These are phyloP conservation scores for Phytopythium vexans DNA, from an alignment of 352 stramenopile species.

Conservation along the genomic window DNA sequence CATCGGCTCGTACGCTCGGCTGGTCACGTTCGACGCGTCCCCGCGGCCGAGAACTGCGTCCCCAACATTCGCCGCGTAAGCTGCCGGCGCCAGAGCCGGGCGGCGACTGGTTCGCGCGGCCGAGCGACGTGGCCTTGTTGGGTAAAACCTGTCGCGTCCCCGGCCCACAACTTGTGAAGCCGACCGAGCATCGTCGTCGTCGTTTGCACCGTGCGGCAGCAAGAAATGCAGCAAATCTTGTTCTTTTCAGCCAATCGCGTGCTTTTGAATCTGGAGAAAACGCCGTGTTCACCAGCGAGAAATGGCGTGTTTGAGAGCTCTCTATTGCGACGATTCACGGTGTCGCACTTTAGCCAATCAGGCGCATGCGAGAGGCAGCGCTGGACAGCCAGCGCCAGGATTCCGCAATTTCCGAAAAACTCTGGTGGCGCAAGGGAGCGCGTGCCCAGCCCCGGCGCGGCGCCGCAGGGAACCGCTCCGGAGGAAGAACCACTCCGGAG, in stretches of 20 bases:
- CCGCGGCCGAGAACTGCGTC: conserved; percentile 32
- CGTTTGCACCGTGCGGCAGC: too few species aligned
- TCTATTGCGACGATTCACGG: conserved; percentile 7
- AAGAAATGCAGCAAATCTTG: background rate
- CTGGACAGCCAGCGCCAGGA: background rate
- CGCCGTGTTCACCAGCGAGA: conserved; percentile 1
- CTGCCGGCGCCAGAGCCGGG: too few species aligned
- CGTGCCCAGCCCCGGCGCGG: background rate
- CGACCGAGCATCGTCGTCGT: too few species aligned
- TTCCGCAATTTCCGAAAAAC: background rate
- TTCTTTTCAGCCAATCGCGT: conserved; percentile 6
- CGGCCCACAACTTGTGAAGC: too few species aligned
- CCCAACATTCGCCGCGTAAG: conserved; percentile 38
- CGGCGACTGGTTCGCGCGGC: too few species aligned
- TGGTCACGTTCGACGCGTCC: conserved; percentile 41
- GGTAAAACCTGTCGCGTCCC: too few species aligned
- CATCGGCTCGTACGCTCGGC: conserved; percentile 19
- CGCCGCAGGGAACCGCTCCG: background rate
- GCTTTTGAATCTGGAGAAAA: conserved; percentile 2
- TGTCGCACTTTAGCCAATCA: conserved; percentile 20
- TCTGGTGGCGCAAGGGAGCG: background rate
- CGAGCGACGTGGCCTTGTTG: too few species aligned
- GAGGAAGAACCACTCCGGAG: background rate
- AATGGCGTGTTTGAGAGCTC: conserved; percentile 11
- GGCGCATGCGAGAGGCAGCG: conserved; percentile 7